These are phyloP conservation scores for Petrea volubilis DNA, from an alignment of 257 asterid species.

Conservation along the genomic window DNA sequence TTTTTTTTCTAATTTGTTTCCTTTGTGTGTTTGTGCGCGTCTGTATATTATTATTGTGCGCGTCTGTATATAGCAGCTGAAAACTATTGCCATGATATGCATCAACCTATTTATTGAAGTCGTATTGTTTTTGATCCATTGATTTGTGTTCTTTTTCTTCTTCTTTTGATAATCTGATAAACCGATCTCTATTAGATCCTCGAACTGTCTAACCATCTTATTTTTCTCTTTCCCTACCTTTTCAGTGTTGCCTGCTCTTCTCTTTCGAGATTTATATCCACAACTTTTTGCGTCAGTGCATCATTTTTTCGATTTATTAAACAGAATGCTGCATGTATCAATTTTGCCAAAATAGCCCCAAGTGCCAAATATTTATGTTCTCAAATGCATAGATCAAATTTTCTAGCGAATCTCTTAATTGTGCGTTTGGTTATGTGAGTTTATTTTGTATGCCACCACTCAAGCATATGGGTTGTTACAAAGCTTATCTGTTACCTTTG, in stretches of 20 bases:
- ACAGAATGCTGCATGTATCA: not conserved
- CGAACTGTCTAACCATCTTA: not conserved
- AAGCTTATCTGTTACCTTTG: not conserved
- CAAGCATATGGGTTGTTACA: not conserved
- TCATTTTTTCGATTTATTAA: conserved; percentile 2
- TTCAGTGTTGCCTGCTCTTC: not conserved
- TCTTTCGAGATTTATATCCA: conserved; percentile 1
- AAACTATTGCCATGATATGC: not conserved
- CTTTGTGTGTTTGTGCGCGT: not conserved
- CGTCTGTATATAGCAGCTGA: not conserved
- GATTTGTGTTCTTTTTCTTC: too few relatives aligned
- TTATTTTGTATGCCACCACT: not conserved
- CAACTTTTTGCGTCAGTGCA: not conserved
- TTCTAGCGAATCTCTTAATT: not conserved
- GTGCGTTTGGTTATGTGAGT: not conserved
- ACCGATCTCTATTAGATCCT: not conserved
- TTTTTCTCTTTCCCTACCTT: not conserved
- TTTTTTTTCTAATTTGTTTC: not conserved
- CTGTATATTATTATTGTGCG: not conserved
- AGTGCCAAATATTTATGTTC: not conserved
- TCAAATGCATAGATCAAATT: not conserved
- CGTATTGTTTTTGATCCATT: not conserved
- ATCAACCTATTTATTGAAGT: not conserved
- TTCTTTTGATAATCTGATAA: not conserved
- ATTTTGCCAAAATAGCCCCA: not conserved